phyloP scores from a whole-genome alignment of 1,139 yeast species.

The Casaregolazyma suthepensis region DNA sequence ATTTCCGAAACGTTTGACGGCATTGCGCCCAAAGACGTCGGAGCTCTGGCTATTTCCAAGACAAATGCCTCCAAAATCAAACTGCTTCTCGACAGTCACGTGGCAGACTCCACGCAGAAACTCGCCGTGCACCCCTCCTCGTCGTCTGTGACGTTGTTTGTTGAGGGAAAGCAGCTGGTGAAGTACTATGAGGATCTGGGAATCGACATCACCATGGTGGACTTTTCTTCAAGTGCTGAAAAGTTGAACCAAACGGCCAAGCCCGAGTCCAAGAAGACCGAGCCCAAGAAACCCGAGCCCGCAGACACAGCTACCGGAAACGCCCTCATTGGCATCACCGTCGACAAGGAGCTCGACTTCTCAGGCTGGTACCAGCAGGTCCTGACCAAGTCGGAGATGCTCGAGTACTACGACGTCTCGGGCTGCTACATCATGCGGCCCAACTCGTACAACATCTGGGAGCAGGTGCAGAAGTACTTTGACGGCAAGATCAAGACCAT shows the following conservation, averaged over 20 bases:
- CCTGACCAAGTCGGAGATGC: slow-evolving; percentile 92
- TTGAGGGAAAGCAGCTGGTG: slow-evolving; percentile 44
- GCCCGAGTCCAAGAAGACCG: slow-evolving; percentile 11
- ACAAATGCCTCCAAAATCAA: slow-evolving; percentile 44
- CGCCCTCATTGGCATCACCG: slow-evolving; percentile 92
- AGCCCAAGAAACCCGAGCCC: slow-evolving; percentile 55
- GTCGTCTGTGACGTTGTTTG: slow-evolving; percentile 50
- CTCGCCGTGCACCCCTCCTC: slow-evolving; percentile 56
- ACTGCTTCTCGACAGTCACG: slow-evolving; percentile 56
- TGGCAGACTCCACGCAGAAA: slow-evolving; percentile 39
- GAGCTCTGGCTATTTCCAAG: slow-evolving; percentile 25
- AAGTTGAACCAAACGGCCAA: slow-evolving; percentile 32
- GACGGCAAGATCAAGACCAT: slow-evolving; percentile 70
- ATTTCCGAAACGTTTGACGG: slow-evolving; percentile 59
- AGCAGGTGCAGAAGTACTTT: slow-evolving; percentile 83
- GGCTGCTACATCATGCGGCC: slow-evolving; percentile 99
- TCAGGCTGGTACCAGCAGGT: slow-evolving; percentile 97
- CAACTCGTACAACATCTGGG: slow-evolving; percentile 93
- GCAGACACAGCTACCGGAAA: slow-evolving; percentile 36
- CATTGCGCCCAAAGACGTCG: slow-evolving; percentile 45
- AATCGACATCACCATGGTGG: slow-evolving; percentile 58
- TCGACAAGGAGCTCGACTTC: slow-evolving; percentile 85
- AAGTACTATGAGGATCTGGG: slow-evolving; percentile 53
- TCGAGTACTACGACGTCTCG: slow-evolving; percentile 96
- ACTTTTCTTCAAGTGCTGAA: slow-evolving; percentile 46